Evolutionary conservation across 345 rosid species (phyloP).

Genomic region (Heritiera fomes): DNA sequence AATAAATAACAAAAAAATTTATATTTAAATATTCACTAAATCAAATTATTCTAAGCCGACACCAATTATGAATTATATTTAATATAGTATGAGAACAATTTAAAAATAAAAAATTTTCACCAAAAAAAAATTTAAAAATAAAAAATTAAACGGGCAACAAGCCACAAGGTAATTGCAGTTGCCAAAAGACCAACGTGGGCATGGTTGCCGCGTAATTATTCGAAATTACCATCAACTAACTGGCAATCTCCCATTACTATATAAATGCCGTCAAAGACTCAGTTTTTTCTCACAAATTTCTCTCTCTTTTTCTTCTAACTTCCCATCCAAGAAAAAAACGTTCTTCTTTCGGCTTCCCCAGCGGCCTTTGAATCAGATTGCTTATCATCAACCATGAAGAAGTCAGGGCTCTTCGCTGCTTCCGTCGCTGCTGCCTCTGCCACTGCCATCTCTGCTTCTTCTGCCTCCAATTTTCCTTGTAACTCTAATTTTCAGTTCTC

Average conservation of each 20-base stretch:
- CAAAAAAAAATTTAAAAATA: no score
- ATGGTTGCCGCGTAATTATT: slow-evolving; percentile 38
- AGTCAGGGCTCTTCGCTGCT: slow-evolving; percentile 52
- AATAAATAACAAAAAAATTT: no score
- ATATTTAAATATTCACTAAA: no score
- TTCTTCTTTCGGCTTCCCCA: not conserved
- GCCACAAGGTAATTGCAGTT: slow-evolving; percentile 17
- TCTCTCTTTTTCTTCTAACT: not conserved
- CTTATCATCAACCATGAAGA: slow-evolving; percentile 45
- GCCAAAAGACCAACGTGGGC: not conserved
- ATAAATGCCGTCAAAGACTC: slow-evolving; percentile 7
- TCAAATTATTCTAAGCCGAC: no score
- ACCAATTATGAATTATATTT: no score
- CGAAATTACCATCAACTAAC: slow-evolving; percentile 22
- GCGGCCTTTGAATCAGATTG: slow-evolving; percentile 2
- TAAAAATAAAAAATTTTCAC: no score
- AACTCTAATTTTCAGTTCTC: slow-evolving; percentile 43
- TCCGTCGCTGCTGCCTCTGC: slow-evolving; percentile 56
- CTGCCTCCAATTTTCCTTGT: slow-evolving; percentile 41
- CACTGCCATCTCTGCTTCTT: slow-evolving; percentile 46
- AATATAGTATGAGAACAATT: no score
- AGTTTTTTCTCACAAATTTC: not conserved
- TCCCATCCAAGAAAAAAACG: not conserved
- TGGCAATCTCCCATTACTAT: not conserved
- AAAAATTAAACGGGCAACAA: slow-evolving; percentile 4